A percentile compares a stretch with the other conserved stretches of the same genome.
These are phyloP conservation scores for Hypericum androsaemum DNA, from an alignment of 345 rosid species.

Conservation along the genomic window DNA sequence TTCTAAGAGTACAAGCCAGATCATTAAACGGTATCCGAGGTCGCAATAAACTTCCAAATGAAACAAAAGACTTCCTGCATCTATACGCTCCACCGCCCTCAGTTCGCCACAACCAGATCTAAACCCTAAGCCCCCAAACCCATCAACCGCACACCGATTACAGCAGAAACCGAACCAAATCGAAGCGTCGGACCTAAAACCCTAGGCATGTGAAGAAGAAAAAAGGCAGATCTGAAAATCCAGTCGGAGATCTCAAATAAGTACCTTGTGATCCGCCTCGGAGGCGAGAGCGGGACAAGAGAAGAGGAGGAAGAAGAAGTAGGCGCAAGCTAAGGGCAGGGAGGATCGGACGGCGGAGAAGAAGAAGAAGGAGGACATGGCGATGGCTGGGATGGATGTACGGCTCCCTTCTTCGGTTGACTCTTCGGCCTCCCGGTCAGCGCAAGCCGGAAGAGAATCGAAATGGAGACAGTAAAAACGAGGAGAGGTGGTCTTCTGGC, in stretches of 20 bases:
- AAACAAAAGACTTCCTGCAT: too few relatives aligned
- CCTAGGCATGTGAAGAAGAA: too few relatives aligned
- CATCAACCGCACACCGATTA: neutral
- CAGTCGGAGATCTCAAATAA: neutral
- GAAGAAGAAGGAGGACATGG: slow-evolving; percentile 46
- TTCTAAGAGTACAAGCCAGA: too few relatives aligned
- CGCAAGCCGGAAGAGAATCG: too few relatives aligned
- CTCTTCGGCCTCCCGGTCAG: too few relatives aligned
- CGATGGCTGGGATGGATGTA: slow-evolving; percentile 37
- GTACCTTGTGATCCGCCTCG: slow-evolving; percentile 95
- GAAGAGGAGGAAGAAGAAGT: slow-evolving; percentile 23
- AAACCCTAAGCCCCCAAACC: slow-evolving; percentile 8
- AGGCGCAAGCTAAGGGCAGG: slow-evolving; percentile 15
- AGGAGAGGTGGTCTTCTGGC: too few relatives aligned
- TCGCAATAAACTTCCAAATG: too few relatives aligned
- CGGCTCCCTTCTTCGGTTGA: too few relatives aligned
- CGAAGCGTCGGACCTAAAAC: neutral
- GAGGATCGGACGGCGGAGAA: slow-evolving; percentile 23
- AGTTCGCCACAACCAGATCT: neutral
- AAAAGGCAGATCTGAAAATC: too few relatives aligned
- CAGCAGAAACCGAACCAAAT: slow-evolving; percentile 20
- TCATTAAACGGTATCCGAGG: too few relatives aligned
- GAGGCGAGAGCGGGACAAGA: slow-evolving; percentile 42
- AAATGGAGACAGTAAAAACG: too few relatives aligned
- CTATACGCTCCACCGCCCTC: neutral